Base-by-base conservation (phyloP, 1,139 yeast species). In the Yamadazyma diddensiae region DNA sequence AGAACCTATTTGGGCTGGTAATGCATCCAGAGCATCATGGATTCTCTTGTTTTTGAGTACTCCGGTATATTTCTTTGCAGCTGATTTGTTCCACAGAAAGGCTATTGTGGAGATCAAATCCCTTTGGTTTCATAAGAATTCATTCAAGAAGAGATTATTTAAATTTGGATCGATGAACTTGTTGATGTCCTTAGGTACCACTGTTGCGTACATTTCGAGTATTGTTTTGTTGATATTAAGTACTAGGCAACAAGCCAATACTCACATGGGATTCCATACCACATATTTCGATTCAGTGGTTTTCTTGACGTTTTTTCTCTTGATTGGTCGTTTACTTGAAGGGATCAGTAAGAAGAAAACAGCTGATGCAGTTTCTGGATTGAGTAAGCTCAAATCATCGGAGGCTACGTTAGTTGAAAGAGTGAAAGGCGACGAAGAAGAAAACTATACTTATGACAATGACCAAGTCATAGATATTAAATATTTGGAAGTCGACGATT, bases 261-360 rank as follows among this genome's bases (percentile, higher is more conserved):
- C 50, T 7, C 43, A 43, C n/a, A 49, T 42, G 45, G 85, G 80
- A 0, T 70, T 70, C 35, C 70, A 77, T 16, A 77, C 84, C 1
- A 78, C 86, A 0, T 83, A 81, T 47, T 83, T 83, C 52, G 94
- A 83, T 50, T 79, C 90, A 1, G 92, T 82, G 23, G 87, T 83
- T 3, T 83, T 83, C 47, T 62, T 83, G 43, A 74, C 88, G 0
- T 76, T 83, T 47, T 83, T 83, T 53, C 58, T 83, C 36, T 63
- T 83, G 31, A 75, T 82, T 42, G 94, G 94, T 2, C 68, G 87
- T 30, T 59, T 80, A 25, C 62, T 83, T 31, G 94, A 83, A 50
- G 69, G 82, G 26, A 65, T 70, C 41, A 77, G 90, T 2, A 82
- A 81, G 48, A 63, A 71, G 19, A 78, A 77, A 50, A 80, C 90